These are phyloP conservation scores for Exserohilum rostratum DNA, from an alignment of 2,329 filamentous ascomycete species.

Conservation along the genomic window DNA sequence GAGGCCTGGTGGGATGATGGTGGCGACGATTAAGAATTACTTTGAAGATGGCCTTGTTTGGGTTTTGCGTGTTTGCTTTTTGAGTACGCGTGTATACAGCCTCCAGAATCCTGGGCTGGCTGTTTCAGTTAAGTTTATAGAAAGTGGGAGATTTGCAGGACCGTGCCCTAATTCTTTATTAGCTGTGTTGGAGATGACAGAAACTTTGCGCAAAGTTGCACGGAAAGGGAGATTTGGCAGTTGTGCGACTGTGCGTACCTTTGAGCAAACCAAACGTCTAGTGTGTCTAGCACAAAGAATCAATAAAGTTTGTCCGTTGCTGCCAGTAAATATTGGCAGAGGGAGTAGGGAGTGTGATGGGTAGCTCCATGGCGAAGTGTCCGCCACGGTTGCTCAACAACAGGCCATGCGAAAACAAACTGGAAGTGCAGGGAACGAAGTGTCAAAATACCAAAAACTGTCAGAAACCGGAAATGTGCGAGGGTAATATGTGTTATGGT, in stretches of 20 bases:
- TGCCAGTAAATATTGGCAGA: constrained; percentile 26
- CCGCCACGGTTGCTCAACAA: constrained; percentile 33
- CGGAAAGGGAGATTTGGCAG: background rate
- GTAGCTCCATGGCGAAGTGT: constrained; percentile 38
- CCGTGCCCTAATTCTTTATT: constrained; percentile 3
- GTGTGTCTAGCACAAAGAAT: constrained; percentile 14
- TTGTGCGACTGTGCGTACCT: constrained; percentile 2
- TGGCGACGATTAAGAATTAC: constrained; percentile 12
- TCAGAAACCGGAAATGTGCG: constrained; percentile 16
- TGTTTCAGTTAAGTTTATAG: constrained; percentile 6
- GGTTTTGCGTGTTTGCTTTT: constrained; percentile 18
- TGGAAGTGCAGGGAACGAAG: background rate
- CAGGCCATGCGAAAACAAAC: constrained; percentile 22
- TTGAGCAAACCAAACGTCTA: background rate
- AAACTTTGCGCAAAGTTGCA: background rate
- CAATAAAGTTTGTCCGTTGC: constrained; percentile 25
- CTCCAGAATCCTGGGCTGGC: background rate
- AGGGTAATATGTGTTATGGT: constrained; percentile 29
- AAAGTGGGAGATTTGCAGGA: background rate
- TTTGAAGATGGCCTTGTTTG: background rate
- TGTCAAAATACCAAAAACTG: constrained; percentile 15
- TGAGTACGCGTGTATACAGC: constrained; percentile 3
- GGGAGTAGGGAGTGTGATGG: constrained; percentile 25
- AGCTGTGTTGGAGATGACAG: background rate
- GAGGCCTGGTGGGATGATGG: background rate